Conservation (phyloP, 164 flowering plant genomes). For the Umbilicus rupestris region DNA sequence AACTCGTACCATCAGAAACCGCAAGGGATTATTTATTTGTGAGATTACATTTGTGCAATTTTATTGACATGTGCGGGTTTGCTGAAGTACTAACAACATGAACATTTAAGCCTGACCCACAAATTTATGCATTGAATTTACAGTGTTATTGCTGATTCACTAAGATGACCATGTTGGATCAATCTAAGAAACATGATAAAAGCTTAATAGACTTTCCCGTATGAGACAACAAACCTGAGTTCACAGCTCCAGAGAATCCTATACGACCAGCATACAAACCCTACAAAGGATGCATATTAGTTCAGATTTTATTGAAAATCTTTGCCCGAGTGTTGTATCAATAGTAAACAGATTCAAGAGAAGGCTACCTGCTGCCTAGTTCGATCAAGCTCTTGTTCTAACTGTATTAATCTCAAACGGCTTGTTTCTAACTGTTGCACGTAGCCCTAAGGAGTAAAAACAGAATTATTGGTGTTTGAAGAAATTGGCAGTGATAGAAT, state of each 20-base stretch:
- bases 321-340: neutral
- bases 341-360: neutral
- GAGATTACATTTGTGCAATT: neutral
- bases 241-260: slow-evolving; percentile 37
- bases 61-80: no score
- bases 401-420: slow-evolving; percentile 61
- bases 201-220: neutral
- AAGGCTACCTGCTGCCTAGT: slow-evolving; percentile 66
- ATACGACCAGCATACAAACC: slow-evolving; percentile 37
- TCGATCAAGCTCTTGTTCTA: slow-evolving; percentile 84
- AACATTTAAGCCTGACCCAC: no score
- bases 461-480: neutral
- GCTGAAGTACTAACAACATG: no score
- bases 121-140: no score
- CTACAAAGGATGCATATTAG: slow-evolving; percentile 27
- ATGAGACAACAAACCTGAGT: slow-evolving; percentile 50
- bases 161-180: neutral
- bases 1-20: slow-evolving; percentile 2
- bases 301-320: neutral
- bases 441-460: slow-evolving; percentile 51
- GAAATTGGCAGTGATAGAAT: neutral
- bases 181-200: neutral
- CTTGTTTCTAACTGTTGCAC: slow-evolving; percentile 88
- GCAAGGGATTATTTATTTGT: neutral
- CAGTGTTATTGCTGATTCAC: no score